Evolutionary conservation across 148 eudicot genomes (phyloP), one percentile per base, ranked within the genome.

Genomic region (Nyssa sinensis): DNA sequence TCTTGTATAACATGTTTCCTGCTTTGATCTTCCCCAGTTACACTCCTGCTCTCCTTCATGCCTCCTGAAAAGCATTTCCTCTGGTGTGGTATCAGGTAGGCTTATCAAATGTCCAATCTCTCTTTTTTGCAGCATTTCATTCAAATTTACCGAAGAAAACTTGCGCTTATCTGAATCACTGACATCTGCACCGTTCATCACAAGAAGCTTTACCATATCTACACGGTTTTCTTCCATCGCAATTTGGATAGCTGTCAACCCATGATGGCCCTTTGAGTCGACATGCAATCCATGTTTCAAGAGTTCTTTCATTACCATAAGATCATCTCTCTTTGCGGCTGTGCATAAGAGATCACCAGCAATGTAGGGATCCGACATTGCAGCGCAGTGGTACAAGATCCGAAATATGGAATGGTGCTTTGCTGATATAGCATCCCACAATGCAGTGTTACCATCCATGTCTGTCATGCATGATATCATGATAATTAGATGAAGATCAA

Each of bases 371-470:
- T 85, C 88, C 3, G 86, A 80, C 21, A 80, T 78, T 64, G 80
- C 84, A 30, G 86, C 84, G 67, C 84, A 77, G 62, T 80, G 86
- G 86, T 80, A 80, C 2, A 85, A 74, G 28, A 85, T 74, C 53
- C 74, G 67, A 70, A 85, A 82, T 47, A 80, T 80, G n/a, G 88
- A 75, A 37, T 77, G 84, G 62, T 82, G 77, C 61, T 85, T 82
- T 62, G 80, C 61, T 39, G 79, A 62, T 62, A 85, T 77, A 8
- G 88, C 85, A 55, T 82, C 86, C 88, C 88, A 85, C 39, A 85
- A 25, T 59, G 88, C 88, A 33, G 88, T 82, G 81, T 85, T 80
- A 1, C 86, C 88, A 34, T 85, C 71, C 13, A 55, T 24, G 73
- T 85, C 88, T 85, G 84, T 37, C 39, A 69, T 69, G 17, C 10